Percentiles rank a stretch among this genome's conserved stretches.
These are phyloP conservation scores for Penicillium sp. DNA, from an alignment of 2,329 filamentous ascomycete species.

Conservation along the genomic window DNA sequence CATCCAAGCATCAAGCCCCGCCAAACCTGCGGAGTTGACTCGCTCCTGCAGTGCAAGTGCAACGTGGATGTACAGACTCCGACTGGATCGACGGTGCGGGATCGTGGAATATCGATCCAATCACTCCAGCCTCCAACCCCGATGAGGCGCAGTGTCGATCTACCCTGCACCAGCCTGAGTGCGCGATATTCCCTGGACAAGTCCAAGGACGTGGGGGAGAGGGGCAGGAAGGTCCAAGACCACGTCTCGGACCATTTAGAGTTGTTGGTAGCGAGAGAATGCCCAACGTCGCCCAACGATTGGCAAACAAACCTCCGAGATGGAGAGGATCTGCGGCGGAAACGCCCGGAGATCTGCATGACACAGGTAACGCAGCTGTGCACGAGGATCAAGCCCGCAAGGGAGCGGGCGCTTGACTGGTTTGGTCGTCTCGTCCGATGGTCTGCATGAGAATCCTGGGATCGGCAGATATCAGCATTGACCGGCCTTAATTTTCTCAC, in stretches of 20 bases:
- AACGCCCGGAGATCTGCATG: slow-evolving; percentile 29
- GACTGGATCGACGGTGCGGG: slow-evolving; percentile 1
- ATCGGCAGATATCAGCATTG: slow-evolving; percentile 5
- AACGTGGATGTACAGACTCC: slow-evolving; percentile 7
- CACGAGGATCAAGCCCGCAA: slow-evolving; percentile 12
- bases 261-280: slow-evolving; percentile 20
- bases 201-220: slow-evolving; percentile 1
- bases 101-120: slow-evolving; percentile 31
- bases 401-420: slow-evolving; percentile 4
- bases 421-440: slow-evolving; percentile 14
- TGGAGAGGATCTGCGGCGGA: slow-evolving; percentile 31
- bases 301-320: slow-evolving; percentile 28
- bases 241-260: slow-evolving; percentile 15
- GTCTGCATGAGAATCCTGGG: slow-evolving; percentile 9
- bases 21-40: slow-evolving; percentile 9
- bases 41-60: slow-evolving; percentile 3
- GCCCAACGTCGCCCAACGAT: slow-evolving; percentile 25
- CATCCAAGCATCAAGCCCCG: slow-evolving; percentile 8
- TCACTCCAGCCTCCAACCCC: slow-evolving; percentile 21
- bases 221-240: slow-evolving; percentile 1
- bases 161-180: slow-evolving; percentile 6
- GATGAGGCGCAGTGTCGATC: slow-evolving; percentile 27
- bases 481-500: slow-evolving; percentile 1
- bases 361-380: slow-evolving; percentile 6
- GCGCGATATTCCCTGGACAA: background rate